A percentile compares a stretch with the other conserved stretches of the same genome.
phyloP scores from a whole-genome alignment of 345 rosid species.

The Camelina sativa region DNA sequence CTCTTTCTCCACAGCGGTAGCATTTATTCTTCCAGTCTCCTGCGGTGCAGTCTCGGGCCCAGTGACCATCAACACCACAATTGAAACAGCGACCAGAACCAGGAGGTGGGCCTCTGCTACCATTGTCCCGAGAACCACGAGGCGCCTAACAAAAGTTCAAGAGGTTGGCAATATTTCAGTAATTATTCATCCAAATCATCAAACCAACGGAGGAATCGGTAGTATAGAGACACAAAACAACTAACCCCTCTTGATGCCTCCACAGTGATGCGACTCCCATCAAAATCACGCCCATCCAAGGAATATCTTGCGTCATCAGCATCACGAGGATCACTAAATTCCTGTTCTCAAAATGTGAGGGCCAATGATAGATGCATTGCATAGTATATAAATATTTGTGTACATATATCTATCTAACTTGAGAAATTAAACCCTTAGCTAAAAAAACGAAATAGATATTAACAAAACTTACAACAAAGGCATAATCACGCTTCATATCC shows the following conservation, averaged over 20 bases:
- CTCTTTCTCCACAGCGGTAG: conserved; percentile 95
- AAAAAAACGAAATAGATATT: not conserved
- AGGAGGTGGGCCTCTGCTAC: conserved; percentile 93
- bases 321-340: conserved; percentile 92
- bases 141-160: conserved; percentile 56
- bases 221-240: not conserved
- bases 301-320: conserved; percentile 91
- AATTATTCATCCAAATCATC: conserved; percentile 1
- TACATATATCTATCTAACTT: not conserved
- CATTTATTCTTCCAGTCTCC: conserved; percentile 98
- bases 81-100: conserved; percentile 96
- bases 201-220: not conserved
- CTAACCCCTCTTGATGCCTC: conserved; percentile 90
- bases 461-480: conserved; percentile 80
- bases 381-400: conserved; percentile 24
- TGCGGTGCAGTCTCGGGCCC: conserved; percentile 97
- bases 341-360: conserved; percentile 56
- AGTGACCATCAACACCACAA: conserved; percentile 96
- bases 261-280: conserved; percentile 90
- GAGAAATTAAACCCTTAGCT: not conserved
- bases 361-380: conserved; percentile 13
- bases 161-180: not conserved
- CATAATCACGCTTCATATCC: conserved; percentile 99
- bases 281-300: conserved; percentile 78
- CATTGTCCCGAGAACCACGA: conserved; percentile 68